Evolutionary conservation across 225 moss, liverwort and hornwort species (phyloP), one percentile per base, ranked within the genome.

Genomic region (Ulota crispa): DNA sequence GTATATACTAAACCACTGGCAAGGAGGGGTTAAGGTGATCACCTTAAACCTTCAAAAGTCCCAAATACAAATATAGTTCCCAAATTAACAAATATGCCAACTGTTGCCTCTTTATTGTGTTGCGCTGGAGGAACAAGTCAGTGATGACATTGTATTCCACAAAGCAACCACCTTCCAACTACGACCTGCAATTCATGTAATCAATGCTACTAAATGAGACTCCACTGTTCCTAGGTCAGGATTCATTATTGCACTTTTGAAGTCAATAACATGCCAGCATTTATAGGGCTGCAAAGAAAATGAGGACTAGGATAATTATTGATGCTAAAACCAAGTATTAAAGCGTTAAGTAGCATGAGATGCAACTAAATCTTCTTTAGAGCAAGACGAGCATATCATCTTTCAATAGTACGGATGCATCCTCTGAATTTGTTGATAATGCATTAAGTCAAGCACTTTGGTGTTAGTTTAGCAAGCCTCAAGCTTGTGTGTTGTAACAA

Each of bases 51-150:
- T n/a, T n/a, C n/a, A n/a, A n/a, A n/a, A n/a, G n/a, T n/a, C n/a
- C n/a, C n/a, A n/a, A n/a, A n/a, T n/a, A n/a, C n/a, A n/a, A n/a
- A n/a, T n/a, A n/a, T n/a, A n/a, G n/a, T n/a, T n/a, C n/a, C n/a
- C n/a, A n/a, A n/a, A n/a, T n/a, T n/a, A n/a, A n/a, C n/a, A n/a
- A n/a, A n/a, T n/a, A n/a, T n/a, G n/a, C n/a, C n/a, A n/a, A n/a
- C n/a, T 32, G 98, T 99, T 66, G 98, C 98, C 77, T 99, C 74
- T 95, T 92, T 72, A 99, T 99, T 95, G 96, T 96, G 75, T 99
- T 95, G 56, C 98, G 95, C 94, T 99, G 88, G 67, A 90, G 88
- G 78, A 98, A 98, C 73, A 99, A 89, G 79, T 99, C 95, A 28
- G 98, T 99, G 65, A 99, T 95, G 47, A 91, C 89, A 77, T 99